Percentiles rank a stretch among this genome's conserved stretches.
phyloP scores from a whole-genome alignment of 177 flowering plant species.

The Vitis hybrid region DNA sequence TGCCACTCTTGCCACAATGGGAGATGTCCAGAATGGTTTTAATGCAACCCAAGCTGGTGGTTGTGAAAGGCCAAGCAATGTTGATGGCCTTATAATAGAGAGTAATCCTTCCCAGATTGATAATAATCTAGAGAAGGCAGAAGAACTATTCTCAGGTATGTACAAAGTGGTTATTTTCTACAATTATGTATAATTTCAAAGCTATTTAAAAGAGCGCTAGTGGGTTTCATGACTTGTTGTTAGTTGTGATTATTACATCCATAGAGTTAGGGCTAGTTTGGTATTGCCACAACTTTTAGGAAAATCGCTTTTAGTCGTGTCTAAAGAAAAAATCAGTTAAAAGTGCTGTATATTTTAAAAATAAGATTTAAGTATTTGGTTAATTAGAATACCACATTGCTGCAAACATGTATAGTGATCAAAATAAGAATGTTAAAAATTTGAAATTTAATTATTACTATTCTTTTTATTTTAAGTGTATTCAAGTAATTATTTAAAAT shows the following conservation, averaged over 20 bases:
- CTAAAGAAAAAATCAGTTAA: too few relatives aligned
- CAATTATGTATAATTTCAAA: background rate
- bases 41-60: slow-evolving; percentile 33
- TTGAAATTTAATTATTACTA: too few relatives aligned
- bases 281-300: too few relatives aligned
- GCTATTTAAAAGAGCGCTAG: background rate
- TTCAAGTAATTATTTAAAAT: too few relatives aligned
- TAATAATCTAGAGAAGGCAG: slow-evolving; percentile 55
- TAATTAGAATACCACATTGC: too few relatives aligned
- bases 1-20: slow-evolving; percentile 70
- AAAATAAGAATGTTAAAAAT: too few relatives aligned
- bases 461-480: too few relatives aligned
- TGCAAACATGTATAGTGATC: too few relatives aligned
- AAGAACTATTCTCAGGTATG: slow-evolving; percentile 69
- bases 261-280: too few relatives aligned
- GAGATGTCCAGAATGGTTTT: slow-evolving; percentile 40
- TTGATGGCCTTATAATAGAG: slow-evolving; percentile 42
- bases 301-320: too few relatives aligned
- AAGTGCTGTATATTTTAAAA: too few relatives aligned
- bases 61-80: slow-evolving; percentile 42
- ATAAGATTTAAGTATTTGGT: too few relatives aligned
- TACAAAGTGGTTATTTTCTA: background rate
- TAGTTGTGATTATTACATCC: background rate
- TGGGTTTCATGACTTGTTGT: background rate
- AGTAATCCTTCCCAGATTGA: slow-evolving; percentile 48